Percentiles rank a stretch among this genome's conserved stretches.
phyloP scores from a whole-genome alignment of 1,139 yeast species.

The Nakaseomyces kungkrabaensis region DNA sequence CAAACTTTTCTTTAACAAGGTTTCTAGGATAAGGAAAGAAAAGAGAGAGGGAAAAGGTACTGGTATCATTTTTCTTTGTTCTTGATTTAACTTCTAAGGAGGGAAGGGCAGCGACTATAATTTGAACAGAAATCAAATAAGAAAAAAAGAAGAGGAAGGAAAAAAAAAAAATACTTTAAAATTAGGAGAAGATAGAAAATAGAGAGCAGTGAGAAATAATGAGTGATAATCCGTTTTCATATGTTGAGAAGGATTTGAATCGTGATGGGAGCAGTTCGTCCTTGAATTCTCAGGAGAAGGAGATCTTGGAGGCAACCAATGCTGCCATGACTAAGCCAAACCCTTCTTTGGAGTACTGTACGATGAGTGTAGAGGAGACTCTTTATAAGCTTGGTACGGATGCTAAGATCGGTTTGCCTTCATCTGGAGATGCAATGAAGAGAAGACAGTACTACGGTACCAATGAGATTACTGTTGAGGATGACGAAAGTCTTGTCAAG shows the following conservation, averaged over 20 bases:
- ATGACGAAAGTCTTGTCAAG: conserved; percentile 39
- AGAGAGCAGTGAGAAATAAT: conserved; percentile 5
- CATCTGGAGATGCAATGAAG: conserved; percentile 57
- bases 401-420: conserved; percentile 45
- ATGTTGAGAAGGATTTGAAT: background rate
- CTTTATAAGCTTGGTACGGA: conserved; percentile 54
- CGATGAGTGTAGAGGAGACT: conserved; percentile 52
- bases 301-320: conserved; percentile 11
- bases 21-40: no score
- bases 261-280: conserved; percentile 13
- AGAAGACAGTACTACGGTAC: conserved; percentile 66
- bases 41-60: no score
- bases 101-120: no score
- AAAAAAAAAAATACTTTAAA: no score
- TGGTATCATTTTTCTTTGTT: no score
- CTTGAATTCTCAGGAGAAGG: conserved; percentile 8
- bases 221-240: conserved; percentile 27
- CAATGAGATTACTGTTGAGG: conserved; percentile 22
- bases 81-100: no score
- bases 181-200: no score
- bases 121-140: no score
- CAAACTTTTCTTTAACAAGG: no score
- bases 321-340: conserved; percentile 24
- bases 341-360: conserved; percentile 39
- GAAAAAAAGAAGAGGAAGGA: no score